Evolutionary conservation across 768 basidiomycete species (phyloP).

Genomic region (Hortiboletus campestris): DNA sequence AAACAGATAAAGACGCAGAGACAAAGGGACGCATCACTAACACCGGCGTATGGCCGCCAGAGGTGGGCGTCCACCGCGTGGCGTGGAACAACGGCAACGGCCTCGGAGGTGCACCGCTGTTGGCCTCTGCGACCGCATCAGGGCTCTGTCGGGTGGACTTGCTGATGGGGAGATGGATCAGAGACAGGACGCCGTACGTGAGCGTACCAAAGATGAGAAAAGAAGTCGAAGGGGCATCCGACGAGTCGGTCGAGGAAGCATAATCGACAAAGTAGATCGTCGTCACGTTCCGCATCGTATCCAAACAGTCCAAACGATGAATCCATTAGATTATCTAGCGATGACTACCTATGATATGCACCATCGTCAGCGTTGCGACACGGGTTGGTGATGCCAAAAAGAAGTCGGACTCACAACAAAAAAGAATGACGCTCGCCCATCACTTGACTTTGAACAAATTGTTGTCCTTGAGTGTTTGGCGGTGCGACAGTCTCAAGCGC

Average conservation of each 20-base stretch:
- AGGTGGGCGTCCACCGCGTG: conserved; percentile 75
- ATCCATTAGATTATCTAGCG: not conserved
- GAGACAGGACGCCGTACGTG: conserved; percentile 63
- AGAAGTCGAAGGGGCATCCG: conserved; percentile 47
- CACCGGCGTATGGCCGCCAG: conserved; percentile 74
- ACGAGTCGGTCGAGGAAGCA: conserved; percentile 32
- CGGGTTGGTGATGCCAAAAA: not conserved
- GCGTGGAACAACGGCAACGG: conserved; percentile 82
- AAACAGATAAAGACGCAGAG: conserved; percentile 22
- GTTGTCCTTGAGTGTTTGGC: conserved; percentile 70
- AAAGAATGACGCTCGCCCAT: not conserved
- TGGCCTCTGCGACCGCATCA: conserved; percentile 79
- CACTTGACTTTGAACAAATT: conserved; percentile 88
- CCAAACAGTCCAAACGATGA: too few relatives aligned
- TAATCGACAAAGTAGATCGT: not conserved
- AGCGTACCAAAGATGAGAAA: conserved; percentile 59
- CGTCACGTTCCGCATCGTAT: not conserved
- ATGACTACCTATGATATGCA: not conserved
- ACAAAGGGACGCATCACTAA: conserved; percentile 29
- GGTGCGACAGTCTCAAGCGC: conserved; percentile 57
- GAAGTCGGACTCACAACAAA: not conserved
- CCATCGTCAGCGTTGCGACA: not conserved
- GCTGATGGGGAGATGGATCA: conserved; percentile 71
- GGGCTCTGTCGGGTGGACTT: conserved; percentile 87
- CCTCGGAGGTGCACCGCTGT: conserved; percentile 50